A percentile compares a stretch with the other conserved stretches of the same genome.
Evolutionary conservation across 257 asterid species (phyloP).

Genomic region (Nicotiana sylvestris): DNA sequence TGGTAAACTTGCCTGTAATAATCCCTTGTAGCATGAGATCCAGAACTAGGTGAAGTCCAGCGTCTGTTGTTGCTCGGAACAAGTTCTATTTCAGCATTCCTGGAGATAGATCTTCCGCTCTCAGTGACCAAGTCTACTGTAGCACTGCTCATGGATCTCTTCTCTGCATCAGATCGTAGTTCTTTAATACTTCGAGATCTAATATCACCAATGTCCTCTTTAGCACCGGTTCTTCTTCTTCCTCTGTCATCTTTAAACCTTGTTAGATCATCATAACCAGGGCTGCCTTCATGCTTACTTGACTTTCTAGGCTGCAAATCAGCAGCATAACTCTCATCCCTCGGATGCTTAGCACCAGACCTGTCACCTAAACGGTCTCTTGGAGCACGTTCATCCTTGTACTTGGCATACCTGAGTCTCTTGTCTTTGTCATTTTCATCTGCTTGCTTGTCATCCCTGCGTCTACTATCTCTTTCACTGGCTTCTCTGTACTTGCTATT

Average conservation of each 20-base stretch:
- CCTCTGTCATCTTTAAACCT: slow-evolving; percentile 69
- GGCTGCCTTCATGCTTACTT: slow-evolving; percentile 56
- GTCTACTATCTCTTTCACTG: slow-evolving; percentile 47
- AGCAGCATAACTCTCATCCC: slow-evolving; percentile 56
- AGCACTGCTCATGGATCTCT: slow-evolving; percentile 41
- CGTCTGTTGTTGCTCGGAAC: slow-evolving; percentile 53
- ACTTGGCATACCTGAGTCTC: slow-evolving; percentile 56
- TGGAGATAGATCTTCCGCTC: slow-evolving; percentile 63
- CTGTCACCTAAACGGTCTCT: slow-evolving; percentile 65
- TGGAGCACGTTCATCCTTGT: slow-evolving; percentile 52
- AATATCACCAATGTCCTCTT: slow-evolving; percentile 58
- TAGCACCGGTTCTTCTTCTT: slow-evolving; percentile 60
- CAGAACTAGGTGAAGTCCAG: slow-evolving; percentile 70
- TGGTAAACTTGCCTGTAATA: slow-evolving; percentile 48
- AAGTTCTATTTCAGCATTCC: slow-evolving; percentile 55
- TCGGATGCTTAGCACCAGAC: slow-evolving; percentile 54
- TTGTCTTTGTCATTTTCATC: slow-evolving; percentile 64
- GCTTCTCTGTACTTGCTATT: slow-evolving; percentile 53
- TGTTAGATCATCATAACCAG: slow-evolving; percentile 61
- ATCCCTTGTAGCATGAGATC: slow-evolving; percentile 62
- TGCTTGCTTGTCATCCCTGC: slow-evolving; percentile 57
- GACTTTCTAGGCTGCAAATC: slow-evolving; percentile 59
- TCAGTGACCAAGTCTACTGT: slow-evolving; percentile 48
- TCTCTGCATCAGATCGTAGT: slow-evolving; percentile 60
- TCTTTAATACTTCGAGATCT: slow-evolving; percentile 68